Evolutionary conservation across 202 grass and related monocot genomes (phyloP).

Genomic region (Schoenoplectus tabernaemontani): DNA sequence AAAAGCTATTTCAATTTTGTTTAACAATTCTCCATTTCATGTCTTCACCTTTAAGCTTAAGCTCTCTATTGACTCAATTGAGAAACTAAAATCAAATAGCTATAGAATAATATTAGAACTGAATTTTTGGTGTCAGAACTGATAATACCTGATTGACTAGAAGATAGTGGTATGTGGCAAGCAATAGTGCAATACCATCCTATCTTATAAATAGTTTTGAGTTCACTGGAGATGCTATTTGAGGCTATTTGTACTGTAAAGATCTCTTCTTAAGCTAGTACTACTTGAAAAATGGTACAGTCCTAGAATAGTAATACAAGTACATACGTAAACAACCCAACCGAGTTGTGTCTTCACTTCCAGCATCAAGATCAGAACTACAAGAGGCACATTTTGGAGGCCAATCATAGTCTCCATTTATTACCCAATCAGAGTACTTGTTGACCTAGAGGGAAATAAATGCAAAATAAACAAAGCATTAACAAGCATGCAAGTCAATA

Average conservation of each 20-base stretch:
- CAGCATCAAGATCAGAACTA: constrained; percentile 64
- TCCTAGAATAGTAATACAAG: not conserved
- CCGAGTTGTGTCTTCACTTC: constrained; percentile 71
- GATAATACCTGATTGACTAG: not conserved
- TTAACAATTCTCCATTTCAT: not conserved
- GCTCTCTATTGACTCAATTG: not conserved
- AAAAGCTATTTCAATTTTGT: not conserved
- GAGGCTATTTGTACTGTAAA: not conserved
- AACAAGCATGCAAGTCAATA: not conserved
- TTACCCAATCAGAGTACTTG: constrained; percentile 98
- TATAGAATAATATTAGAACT: not conserved
- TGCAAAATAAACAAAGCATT: not conserved
- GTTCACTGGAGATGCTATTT: not conserved
- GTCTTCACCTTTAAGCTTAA: not conserved
- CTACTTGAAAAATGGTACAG: not conserved
- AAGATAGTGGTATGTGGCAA: too few species aligned
- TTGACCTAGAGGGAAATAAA: constrained; percentile 59
- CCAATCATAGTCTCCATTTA: constrained; percentile 95
- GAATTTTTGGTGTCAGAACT: constrained; percentile 4
- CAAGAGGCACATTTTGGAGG: constrained; percentile 79
- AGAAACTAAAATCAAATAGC: not conserved
- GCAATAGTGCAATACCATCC: constrained; percentile 20
- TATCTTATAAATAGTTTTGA: not conserved
- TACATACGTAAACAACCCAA: constrained; percentile 97
- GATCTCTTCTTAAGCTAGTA: too few species aligned